These are phyloP conservation scores for Sporisorium sorghi DNA, from an alignment of 1,284 basidiomycete species.

Conservation along the genomic window DNA sequence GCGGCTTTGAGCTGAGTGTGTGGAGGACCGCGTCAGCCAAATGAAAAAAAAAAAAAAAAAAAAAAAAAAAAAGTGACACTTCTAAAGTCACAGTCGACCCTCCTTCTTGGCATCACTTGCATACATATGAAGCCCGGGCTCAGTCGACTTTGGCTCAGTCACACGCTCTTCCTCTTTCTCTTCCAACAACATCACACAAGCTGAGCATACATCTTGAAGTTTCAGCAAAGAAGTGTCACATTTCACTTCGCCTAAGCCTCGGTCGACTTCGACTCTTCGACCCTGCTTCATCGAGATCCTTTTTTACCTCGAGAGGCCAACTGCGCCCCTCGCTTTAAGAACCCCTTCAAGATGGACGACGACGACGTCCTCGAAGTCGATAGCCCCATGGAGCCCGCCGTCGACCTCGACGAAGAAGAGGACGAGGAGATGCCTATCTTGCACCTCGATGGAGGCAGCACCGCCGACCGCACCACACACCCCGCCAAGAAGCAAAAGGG, in stretches of 20 bases:
- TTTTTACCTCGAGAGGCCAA: not conserved
- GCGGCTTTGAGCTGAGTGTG: constrained; percentile 4
- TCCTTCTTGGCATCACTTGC: constrained; percentile 5
- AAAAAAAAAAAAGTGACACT: constrained; percentile 19
- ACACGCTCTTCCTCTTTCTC: not conserved
- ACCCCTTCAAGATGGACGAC: constrained; percentile 40
- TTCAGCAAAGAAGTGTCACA: too few relatives aligned
- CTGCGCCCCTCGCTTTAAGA: not conserved
- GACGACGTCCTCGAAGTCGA: constrained; percentile 57
- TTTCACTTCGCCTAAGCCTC: not conserved
- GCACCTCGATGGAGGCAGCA: constrained; percentile 34
- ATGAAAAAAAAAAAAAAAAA: not conserved
- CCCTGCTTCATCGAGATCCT: not conserved
- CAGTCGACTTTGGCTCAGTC: not conserved
- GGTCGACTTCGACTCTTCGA: not conserved
- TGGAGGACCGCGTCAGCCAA: constrained; percentile 19
- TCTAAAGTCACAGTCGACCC: not conserved
- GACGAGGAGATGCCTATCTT: constrained; percentile 48
- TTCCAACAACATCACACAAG: not conserved
- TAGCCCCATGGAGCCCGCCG: constrained; percentile 55
- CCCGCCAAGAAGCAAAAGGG: constrained; percentile 33
- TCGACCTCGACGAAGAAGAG: constrained; percentile 53
- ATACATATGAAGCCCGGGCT: constrained; percentile 3
- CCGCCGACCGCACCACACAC: constrained; percentile 14
- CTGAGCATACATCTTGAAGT: not conserved